Evolutionary conservation across 495 filamentous ascomycete species (phyloP).

Genomic region (Corynascus novoguineensis): DNA sequence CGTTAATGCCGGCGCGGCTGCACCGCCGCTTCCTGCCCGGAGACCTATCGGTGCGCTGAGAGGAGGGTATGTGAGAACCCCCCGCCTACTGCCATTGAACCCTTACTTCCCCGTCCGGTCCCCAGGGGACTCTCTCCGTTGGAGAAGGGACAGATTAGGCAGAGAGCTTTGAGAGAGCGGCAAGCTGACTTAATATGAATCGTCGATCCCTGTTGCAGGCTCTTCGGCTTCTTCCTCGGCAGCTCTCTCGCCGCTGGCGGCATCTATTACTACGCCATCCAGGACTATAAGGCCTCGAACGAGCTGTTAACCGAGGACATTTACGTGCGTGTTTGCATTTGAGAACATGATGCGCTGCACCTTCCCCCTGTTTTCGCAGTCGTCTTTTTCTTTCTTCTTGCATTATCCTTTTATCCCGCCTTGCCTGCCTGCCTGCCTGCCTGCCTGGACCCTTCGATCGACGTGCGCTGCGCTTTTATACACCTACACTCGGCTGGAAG

Average conservation of each 20-base stretch:
- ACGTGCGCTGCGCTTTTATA: neutral
- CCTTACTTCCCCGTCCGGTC: no score
- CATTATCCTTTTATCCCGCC: neutral
- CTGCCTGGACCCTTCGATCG: neutral
- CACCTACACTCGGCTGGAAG: neutral
- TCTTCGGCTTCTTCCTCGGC: conserved; percentile 92
- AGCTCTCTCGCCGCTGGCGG: conserved; percentile 69
- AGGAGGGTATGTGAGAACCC: conserved; percentile 68
- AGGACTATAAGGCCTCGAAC: conserved; percentile 91
- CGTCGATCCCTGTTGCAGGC: conserved; percentile 52
- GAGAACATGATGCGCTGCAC: conserved; percentile 22
- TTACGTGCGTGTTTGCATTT: conserved; percentile 65
- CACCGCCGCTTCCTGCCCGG: conserved; percentile 57
- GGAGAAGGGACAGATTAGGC: no score
- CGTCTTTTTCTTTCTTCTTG: conserved; percentile 12
- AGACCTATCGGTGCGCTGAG: conserved; percentile 89
- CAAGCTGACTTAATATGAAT: neutral
- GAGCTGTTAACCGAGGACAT: conserved; percentile 95
- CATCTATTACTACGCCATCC: conserved; percentile 86
- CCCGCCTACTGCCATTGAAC: neutral
- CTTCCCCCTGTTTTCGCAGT: neutral
- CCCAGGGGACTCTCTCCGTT: no score
- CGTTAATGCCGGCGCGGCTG: conserved; percentile 17
- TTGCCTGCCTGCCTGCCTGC: conserved; percentile 3
- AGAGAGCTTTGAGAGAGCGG: no score